Conservation (phyloP, 2,329 filamentous ascomycete species). For the Colletotrichum lupini region DNA sequence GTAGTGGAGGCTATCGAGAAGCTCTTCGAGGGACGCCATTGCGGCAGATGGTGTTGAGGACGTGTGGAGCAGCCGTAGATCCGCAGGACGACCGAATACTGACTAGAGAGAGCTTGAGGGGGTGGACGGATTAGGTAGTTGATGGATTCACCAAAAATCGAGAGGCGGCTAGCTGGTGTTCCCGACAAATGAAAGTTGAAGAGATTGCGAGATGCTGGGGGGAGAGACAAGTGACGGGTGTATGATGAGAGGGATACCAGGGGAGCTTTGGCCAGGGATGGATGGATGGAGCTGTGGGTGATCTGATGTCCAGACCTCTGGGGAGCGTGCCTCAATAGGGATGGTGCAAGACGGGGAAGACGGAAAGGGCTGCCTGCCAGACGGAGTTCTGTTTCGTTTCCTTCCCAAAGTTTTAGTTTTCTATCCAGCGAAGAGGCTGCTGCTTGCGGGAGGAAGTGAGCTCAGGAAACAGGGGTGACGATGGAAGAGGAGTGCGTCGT, state of each 20-base stretch:
- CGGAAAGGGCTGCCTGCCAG: conserved; percentile 24
- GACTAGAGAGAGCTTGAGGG: not conserved
- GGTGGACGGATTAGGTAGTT: not conserved
- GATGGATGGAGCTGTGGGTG: not conserved
- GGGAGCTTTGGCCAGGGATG: conserved; percentile 1
- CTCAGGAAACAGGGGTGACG: not conserved
- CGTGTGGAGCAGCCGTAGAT: not conserved
- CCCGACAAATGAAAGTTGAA: not conserved
- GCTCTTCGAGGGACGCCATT: conserved; percentile 41
- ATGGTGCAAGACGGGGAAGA: conserved; percentile 17
- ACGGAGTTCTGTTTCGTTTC: conserved; percentile 24
- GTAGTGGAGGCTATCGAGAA: conserved; percentile 65
- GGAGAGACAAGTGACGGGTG: not conserved
- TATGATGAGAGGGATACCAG: not conserved
- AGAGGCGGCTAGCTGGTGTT: not conserved
- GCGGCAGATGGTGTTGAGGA: conserved; percentile 9
- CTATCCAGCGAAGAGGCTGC: not conserved
- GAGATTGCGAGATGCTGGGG: not conserved
- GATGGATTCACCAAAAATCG: not conserved
- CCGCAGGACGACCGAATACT: not conserved
- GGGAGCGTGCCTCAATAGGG: conserved; percentile 8
- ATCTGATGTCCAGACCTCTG: conserved; percentile 3
- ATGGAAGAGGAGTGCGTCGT: not conserved
- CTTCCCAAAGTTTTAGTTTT: conserved; percentile 5
- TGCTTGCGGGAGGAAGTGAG: not conserved